Base-by-base conservation (phyloP, 2,329 filamentous ascomycete genomes). In the Bipolaris bicolor region DNA sequence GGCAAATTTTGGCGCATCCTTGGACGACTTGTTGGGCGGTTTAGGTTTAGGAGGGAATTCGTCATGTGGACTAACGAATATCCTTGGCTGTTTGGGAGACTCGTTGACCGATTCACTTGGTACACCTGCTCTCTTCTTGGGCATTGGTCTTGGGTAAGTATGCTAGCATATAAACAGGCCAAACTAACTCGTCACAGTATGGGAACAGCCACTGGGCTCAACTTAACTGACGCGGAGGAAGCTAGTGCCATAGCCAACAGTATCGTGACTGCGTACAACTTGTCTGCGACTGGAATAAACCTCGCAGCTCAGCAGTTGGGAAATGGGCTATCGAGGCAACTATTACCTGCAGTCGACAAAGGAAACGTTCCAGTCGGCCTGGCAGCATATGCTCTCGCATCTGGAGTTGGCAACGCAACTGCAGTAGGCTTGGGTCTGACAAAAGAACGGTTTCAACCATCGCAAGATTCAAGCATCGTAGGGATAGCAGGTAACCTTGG, bases 91-190 rank as follows among this genome's bases (percentile, higher is more conserved):
- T 4, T 47, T 72, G 5, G 57, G 63, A n/a, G 51, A 45, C 15
- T 34, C 55, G 4, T 15, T 69, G 7, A 43, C 54, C 3, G 60
- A 53, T 40, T 62, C 63, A 10, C 52, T 70, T 11, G 62, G 62
- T 13, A 71, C 63, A 31, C 68, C 69, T 29, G 69, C 70, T 24
- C 61, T 70, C 10, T 73, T 73, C 24, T 56, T 73, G 18, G 70
- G 70, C 22, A 68, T 73, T 15, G 70, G 70, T 31, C 29, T 73
- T 52, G 70, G 69, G 69, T 72, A 62, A 7, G 65, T 53, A 39
- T 18, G 6, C 13, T 10, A 31, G 15, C 20, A 39, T 3, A 31
- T 7, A 7, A 13, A 26, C 0, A 10, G 37, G 24, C 10, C 34
- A 15, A 5, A 47, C 60, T 69, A 39, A 69, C 48, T 9, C 22